phyloP scores from a whole-genome alignment of 1,284 basidiomycete species.

The Tilletia setariae region DNA sequence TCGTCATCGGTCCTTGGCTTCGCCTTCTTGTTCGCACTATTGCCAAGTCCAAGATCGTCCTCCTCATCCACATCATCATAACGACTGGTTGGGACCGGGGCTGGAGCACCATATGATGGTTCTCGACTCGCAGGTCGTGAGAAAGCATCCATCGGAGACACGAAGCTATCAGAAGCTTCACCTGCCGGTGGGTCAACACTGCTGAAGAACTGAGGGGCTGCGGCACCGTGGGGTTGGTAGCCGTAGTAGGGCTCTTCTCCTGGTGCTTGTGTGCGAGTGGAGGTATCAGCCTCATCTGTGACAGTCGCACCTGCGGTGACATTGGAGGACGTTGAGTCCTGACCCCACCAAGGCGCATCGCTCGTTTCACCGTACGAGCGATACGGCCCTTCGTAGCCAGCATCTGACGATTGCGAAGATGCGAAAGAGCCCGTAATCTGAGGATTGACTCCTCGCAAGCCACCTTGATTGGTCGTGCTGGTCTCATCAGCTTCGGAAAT shows the following conservation, averaged over 20 bases:
- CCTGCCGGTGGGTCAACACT: slow-evolving; percentile 43
- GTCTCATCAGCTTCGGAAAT: neutral
- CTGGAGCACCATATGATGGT: neutral
- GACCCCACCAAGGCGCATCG: slow-evolving; percentile 12
- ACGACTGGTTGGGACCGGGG: slow-evolving; percentile 16
- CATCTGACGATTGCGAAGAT: slow-evolving; percentile 2
- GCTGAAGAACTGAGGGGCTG: slow-evolving; percentile 42
- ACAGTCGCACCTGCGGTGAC: slow-evolving; percentile 15
- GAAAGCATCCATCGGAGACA: slow-evolving; percentile 77
- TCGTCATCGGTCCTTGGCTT: slow-evolving; percentile 4
- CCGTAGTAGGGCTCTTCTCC: slow-evolving; percentile 36
- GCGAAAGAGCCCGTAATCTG: slow-evolving; percentile 11
- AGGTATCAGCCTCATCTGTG: slow-evolving; percentile 17
- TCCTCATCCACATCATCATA: slow-evolving; percentile 65
- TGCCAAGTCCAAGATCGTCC: slow-evolving; percentile 88
- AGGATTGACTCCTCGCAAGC: neutral
- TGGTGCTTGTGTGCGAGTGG: slow-evolving; percentile 22
- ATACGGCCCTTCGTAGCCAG: slow-evolving; percentile 15
- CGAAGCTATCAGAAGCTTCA: slow-evolving; percentile 60
- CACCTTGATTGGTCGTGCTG: neutral
- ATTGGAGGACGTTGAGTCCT: neutral
- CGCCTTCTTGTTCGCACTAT: slow-evolving; percentile 54
- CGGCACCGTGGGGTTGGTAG: slow-evolving; percentile 42
- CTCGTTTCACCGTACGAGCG: slow-evolving; percentile 14
- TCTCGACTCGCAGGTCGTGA: slow-evolving; percentile 32